These are phyloP conservation scores for Boletus eberwhitei DNA, from an alignment of 768 basidiomycete genomes.

Conservation along the genomic window DNA sequence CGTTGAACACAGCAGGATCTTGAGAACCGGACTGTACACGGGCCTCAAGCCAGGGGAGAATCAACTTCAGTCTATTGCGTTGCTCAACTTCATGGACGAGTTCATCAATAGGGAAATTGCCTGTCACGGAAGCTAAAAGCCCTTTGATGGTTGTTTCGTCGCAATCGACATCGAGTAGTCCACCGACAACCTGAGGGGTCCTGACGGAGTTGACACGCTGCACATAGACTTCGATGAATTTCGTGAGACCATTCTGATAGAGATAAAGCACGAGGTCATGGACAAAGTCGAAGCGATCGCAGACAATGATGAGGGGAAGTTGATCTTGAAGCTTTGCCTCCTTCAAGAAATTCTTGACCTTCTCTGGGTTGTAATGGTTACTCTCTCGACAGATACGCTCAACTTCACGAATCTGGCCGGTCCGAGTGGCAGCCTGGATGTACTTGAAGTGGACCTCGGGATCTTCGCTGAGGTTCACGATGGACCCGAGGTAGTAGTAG, in stretches of 20 bases:
- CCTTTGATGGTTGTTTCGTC: constrained; percentile 95
- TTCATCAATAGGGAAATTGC: constrained; percentile 97
- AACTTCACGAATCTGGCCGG: constrained; percentile 97
- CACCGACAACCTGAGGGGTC: constrained; percentile 96
- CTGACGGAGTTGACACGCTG: constrained; percentile 96
- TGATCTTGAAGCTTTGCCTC: constrained; percentile 96
- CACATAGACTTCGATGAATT: constrained; percentile 99
- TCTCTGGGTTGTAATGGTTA: constrained; percentile 97
- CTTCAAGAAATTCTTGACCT: constrained; percentile 99
- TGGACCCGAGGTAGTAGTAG: constrained; percentile 97
- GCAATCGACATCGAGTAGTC: constrained; percentile 95
- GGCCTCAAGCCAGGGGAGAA: constrained; percentile 95
- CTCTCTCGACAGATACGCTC: constrained; percentile 98
- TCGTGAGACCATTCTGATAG: constrained; percentile 94
- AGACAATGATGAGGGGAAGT: constrained; percentile 98
- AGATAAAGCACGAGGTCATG: constrained; percentile 98
- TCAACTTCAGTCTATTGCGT: constrained; percentile 92
- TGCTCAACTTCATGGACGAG: constrained; percentile 96
- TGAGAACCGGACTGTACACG: constrained; percentile 92
- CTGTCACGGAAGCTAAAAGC: constrained; percentile 89
- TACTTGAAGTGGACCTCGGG: constrained; percentile 99
- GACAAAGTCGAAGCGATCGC: constrained; percentile 99
- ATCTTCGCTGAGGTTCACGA: constrained; percentile 96
- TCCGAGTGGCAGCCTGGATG: constrained; percentile 97
- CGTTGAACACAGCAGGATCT: constrained; percentile 93